These are phyloP conservation scores for Dissophora globulifera DNA, from an alignment of 192 early-diverging fungal species.

Conservation along the genomic window DNA sequence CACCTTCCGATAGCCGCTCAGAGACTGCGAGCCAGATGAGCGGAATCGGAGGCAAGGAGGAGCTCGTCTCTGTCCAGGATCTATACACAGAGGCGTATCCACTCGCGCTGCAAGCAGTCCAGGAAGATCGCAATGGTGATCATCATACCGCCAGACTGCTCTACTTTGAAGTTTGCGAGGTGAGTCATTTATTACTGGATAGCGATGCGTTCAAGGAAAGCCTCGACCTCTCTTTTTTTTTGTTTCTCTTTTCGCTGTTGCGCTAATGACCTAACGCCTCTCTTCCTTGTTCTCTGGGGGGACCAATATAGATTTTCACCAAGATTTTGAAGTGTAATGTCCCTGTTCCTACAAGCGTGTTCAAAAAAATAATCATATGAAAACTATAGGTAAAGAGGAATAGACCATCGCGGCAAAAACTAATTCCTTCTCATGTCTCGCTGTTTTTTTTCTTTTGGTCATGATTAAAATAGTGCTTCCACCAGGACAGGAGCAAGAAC, in stretches of 20 bases:
- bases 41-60: conserved; percentile 1
- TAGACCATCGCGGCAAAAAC: no score
- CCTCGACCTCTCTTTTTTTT: no score
- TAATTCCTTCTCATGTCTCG: not conserved
- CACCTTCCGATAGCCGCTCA: conserved; percentile 13
- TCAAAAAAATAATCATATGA: no score
- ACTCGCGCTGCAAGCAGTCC: conserved; percentile 34
- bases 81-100: conserved; percentile 41
- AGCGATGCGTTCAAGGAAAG: no score
- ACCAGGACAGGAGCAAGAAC: conserved; percentile 28
- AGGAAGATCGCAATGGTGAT: conserved; percentile 44
- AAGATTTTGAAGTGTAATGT: conserved; percentile 45
- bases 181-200: no score
- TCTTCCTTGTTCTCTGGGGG: not conserved
- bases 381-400: no score
- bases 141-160: conserved; percentile 44
- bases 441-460: no score
- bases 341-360: no score
- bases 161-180: conserved; percentile 53
- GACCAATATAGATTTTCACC: conserved; percentile 20
- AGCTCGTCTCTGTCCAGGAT: not conserved
- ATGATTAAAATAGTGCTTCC: conserved; percentile 3
- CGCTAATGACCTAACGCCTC: not conserved
- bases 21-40: no score
- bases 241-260: not conserved